These are phyloP conservation scores for Ophiocordyceps camponoti-floridani DNA, from an alignment of 2,329 filamentous ascomycete species.

Conservation along the genomic window DNA sequence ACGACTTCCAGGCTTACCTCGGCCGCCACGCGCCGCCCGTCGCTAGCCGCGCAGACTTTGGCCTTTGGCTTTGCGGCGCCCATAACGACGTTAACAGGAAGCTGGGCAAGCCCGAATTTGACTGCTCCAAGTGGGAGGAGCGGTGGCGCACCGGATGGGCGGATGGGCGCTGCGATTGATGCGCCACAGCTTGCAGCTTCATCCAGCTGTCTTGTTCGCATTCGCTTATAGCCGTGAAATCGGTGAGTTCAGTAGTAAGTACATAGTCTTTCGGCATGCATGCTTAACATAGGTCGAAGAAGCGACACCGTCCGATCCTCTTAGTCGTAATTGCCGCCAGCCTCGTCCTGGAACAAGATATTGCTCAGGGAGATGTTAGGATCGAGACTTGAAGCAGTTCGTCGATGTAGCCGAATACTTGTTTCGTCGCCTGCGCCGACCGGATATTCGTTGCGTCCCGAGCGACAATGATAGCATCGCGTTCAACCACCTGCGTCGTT, in stretches of 20 bases:
- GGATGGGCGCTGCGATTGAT: slow-evolving; percentile 42
- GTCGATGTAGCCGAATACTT: slow-evolving; percentile 50
- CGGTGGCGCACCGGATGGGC: slow-evolving; percentile 85
- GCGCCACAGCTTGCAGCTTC: neutral
- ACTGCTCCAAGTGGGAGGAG: slow-evolving; percentile 83
- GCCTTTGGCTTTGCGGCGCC: slow-evolving; percentile 66
- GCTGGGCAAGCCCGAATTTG: slow-evolving; percentile 77
- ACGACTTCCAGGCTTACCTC: slow-evolving; percentile 79
- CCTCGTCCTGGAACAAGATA: too few species aligned
- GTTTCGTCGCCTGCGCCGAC: slow-evolving; percentile 43
- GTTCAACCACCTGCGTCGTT: slow-evolving; percentile 45
- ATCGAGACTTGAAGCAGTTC: slow-evolving; percentile 25
- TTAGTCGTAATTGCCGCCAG: too few species aligned
- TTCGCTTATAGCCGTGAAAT: neutral
- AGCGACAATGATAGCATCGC: slow-evolving; percentile 57
- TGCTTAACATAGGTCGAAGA: too few species aligned
- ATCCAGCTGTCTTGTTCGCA: neutral
- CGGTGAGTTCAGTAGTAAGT: too few species aligned
- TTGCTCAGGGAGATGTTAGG: slow-evolving; percentile 16
- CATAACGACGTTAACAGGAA: slow-evolving; percentile 82
- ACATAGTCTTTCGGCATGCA: too few species aligned
- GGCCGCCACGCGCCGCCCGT: slow-evolving; percentile 46
- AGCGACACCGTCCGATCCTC: too few species aligned
- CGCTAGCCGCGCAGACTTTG: slow-evolving; percentile 49
- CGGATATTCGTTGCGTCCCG: slow-evolving; percentile 48